A percentile compares a stretch with the other conserved stretches of the same genome.
Conservation (phyloP, 2,329 filamentous ascomycete genomes). For the Trichoderma pleuroti region DNA sequence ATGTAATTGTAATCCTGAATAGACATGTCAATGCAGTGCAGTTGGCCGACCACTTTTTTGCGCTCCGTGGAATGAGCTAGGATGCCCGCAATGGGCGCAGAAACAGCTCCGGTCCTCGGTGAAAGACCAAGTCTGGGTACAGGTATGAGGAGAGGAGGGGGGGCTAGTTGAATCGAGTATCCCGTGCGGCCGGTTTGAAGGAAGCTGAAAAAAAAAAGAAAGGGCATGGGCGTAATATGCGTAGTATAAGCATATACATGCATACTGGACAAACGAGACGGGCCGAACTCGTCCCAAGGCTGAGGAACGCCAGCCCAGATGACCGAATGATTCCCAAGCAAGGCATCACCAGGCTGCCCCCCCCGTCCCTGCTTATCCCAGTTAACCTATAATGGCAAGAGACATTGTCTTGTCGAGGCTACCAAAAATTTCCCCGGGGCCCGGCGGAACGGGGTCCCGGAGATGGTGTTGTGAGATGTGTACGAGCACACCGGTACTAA, state of each 20-base stretch:
- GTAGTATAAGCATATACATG: not conserved
- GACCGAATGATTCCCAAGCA: not conserved
- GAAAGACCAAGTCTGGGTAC: not conserved
- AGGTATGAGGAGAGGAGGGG: not conserved
- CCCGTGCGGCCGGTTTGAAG: not conserved
- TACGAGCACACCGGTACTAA: not conserved
- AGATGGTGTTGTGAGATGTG: not conserved
- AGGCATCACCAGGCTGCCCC: not conserved
- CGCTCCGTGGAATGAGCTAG: not conserved
- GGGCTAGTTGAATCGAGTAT: not conserved
- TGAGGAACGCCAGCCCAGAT: not conserved
- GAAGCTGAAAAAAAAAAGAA: not conserved
- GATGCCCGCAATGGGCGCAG: not conserved
- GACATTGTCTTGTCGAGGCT: not conserved
- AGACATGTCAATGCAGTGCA: not conserved
- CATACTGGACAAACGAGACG: conserved; percentile 1
- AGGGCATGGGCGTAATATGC: not conserved
- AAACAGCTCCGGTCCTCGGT: not conserved
- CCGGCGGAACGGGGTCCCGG: not conserved
- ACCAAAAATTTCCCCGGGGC: not conserved
- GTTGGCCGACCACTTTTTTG: not conserved
- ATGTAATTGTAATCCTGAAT: conserved; percentile 16
- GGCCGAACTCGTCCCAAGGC: conserved; percentile 16
- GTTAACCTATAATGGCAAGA: not conserved
- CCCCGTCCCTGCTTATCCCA: not conserved